Conservation (phyloP, 345 rosid species). For the Triadica sebifera region DNA sequence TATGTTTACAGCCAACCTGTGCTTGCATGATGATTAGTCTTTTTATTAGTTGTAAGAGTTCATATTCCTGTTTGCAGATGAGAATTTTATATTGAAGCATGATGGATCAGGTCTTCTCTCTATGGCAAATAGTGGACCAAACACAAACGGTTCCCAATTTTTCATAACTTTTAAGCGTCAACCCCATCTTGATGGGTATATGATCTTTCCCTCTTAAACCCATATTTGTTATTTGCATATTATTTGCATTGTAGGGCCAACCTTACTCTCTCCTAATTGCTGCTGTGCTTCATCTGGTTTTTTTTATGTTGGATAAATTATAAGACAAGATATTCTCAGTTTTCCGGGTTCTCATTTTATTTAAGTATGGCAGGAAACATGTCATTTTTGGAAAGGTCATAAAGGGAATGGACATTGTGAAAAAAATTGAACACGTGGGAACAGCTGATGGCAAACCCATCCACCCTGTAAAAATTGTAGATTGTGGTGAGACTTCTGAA, state of each 20-base stretch:
- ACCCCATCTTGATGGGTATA: conserved; percentile 92
- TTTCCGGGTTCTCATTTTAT: conserved; percentile 14
- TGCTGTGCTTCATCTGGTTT: background rate
- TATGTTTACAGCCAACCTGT: background rate
- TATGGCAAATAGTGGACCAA: conserved; percentile 93
- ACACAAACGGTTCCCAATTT: conserved; percentile 96
- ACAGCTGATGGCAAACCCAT: conserved; percentile 61
- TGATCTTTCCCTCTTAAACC: conserved; percentile 23
- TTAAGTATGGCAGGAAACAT: conserved; percentile 65
- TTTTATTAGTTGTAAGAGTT: conserved; percentile 6
- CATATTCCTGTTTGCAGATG: conserved; percentile 54
- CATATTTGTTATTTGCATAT: conserved; percentile 2
- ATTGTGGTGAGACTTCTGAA: conserved; percentile 66
- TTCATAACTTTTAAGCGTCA: conserved; percentile 78
- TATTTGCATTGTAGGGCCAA: background rate
- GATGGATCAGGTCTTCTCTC: conserved; percentile 86
- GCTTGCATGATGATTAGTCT: conserved; percentile 3
- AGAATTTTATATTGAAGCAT: conserved; percentile 76
- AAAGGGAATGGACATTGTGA: conserved; percentile 75
- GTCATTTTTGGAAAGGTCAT: conserved; percentile 92
- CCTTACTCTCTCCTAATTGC: background rate
- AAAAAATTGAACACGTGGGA: conserved; percentile 77
- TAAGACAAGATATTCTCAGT: background rate
- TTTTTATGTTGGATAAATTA: background rate
- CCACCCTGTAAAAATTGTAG: conserved; percentile 57